Base-by-base conservation (phyloP, 768 basidiomycete species). In the Boletus pseudopeckii region DNA sequence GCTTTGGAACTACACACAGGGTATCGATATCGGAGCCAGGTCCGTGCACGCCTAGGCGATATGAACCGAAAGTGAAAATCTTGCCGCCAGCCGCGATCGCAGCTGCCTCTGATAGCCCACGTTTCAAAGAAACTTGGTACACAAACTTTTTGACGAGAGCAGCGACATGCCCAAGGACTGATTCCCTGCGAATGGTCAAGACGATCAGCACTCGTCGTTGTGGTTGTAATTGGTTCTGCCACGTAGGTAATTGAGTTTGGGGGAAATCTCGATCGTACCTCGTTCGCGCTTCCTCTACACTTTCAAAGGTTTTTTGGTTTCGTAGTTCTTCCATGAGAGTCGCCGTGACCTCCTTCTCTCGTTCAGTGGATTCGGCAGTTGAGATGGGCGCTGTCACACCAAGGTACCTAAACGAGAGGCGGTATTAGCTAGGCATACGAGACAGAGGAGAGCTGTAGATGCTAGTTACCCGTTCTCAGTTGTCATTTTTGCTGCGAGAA, bases 11-110 rank as follows among this genome's bases (percentile, higher is more conserved):
- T 34, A 98, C 96, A 67, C 92, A 90, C 20, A 99, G 75, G n/a
- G 95, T 97, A 76, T 99, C 97, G 69, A 99, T 98, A 81, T 99
- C 96, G 45, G 88, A 80, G 4, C 92, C 90, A 34, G 96, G 97
- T 13, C 92, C 92, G 71, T 98, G 97, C 20, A 98, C 97, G 54
- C 97, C 97, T 45, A 99, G 76, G 63, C 97, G 88, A 78, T 98
- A 98, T 48, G 95, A 98, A 39, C 97, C 97, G 71, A 96, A 99
- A 7, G 97, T 98, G 71, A 93, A 99, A 69, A 99, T 98, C 78
- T 98, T 96, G 59, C 95, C 97, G 48, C 97, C 97, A 9, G 97
- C 92, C 45, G 90, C 86, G 48, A 74, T 82, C 9, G 96, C 95
- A 1, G 92, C 88, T 18, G 86, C 73, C 58, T 98, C 94, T 30